Conservation (phyloP, 2,329 filamentous ascomycete species). For the Colletotrichum simmondsii region DNA sequence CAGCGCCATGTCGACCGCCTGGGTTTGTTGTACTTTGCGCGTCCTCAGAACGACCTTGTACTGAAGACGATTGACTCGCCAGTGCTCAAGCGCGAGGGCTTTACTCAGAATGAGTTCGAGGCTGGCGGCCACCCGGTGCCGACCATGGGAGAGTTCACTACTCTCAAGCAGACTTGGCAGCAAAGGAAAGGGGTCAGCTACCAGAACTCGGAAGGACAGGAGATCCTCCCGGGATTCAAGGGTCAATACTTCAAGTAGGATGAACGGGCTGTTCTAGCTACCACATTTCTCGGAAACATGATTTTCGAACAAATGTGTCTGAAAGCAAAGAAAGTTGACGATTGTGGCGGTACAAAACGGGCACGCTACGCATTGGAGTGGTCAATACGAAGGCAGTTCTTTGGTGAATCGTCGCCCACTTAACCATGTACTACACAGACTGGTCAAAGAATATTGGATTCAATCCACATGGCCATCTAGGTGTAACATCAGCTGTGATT, state of each 20-base stretch:
- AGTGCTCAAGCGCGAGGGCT: conserved; percentile 46
- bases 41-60: conserved; percentile 51
- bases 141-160: conserved; percentile 51
- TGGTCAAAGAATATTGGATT: no score
- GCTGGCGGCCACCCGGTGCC: conserved; percentile 43
- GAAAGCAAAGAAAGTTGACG: no score
- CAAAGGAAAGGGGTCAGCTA: conserved; percentile 43
- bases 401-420: no score
- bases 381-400: no score
- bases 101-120: conserved; percentile 51
- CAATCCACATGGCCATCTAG: no score
- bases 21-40: conserved; percentile 62
- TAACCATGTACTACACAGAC: no score
- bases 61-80: conserved; percentile 51
- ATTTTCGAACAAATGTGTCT: no score
- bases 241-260: conserved; percentile 37
- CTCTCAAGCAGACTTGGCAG: conserved; percentile 50
- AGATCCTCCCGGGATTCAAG: conserved; percentile 48
- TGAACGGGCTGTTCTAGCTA: neutral
- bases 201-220: conserved; percentile 41
- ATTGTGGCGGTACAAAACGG: no score
- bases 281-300: neutral
- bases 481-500: no score
- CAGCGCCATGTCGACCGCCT: conserved; percentile 58
- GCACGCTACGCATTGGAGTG: no score